A percentile compares a stretch with the other conserved stretches of the same genome.
These are phyloP conservation scores for Calonectria crousiana DNA, from an alignment of 2,329 filamentous ascomycete species.

Conservation along the genomic window DNA sequence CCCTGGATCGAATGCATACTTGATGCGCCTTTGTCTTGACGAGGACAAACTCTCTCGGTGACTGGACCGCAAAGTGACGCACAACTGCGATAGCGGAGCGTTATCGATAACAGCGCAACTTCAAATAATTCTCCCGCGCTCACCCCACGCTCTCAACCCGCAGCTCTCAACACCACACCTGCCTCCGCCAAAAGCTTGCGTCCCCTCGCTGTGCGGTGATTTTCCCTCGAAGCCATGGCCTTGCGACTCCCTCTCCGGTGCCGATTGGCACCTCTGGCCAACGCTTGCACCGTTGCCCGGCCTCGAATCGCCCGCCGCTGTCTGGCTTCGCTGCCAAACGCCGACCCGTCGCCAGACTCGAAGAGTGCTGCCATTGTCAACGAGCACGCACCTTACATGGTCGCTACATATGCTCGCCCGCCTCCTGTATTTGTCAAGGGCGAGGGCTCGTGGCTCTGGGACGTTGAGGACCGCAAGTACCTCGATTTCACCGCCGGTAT, in stretches of 20 bases:
- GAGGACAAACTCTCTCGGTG: slow-evolving; percentile 5
- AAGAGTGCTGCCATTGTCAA: slow-evolving; percentile 80
- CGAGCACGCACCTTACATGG: slow-evolving; percentile 88
- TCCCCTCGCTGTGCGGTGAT: neutral
- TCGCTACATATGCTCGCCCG: slow-evolving; percentile 93
- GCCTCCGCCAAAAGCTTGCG: neutral
- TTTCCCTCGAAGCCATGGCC: slow-evolving; percentile 50
- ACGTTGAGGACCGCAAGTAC: slow-evolving; percentile 89
- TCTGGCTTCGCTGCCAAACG: slow-evolving; percentile 65
- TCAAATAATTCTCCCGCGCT: slow-evolving; percentile 39
- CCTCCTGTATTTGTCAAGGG: slow-evolving; percentile 91
- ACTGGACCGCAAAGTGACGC: slow-evolving; percentile 30
- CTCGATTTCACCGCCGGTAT: slow-evolving; percentile 97
- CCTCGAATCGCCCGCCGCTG: slow-evolving; percentile 46
- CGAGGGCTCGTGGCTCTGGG: slow-evolving; percentile 88
- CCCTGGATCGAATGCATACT: neutral
- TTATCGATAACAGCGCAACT: slow-evolving; percentile 45
- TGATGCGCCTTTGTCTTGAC: neutral
- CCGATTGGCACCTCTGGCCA: slow-evolving; percentile 49
- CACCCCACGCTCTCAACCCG: slow-evolving; percentile 12
- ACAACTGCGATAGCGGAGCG: slow-evolving; percentile 45
- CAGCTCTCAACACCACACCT: neutral
- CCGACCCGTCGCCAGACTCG: slow-evolving; percentile 81
- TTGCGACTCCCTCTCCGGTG: slow-evolving; percentile 54
- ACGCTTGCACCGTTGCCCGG: slow-evolving; percentile 37